phyloP scores from a whole-genome alignment of 1,284 basidiomycete species.

The Tranzscheliella williamsii region DNA sequence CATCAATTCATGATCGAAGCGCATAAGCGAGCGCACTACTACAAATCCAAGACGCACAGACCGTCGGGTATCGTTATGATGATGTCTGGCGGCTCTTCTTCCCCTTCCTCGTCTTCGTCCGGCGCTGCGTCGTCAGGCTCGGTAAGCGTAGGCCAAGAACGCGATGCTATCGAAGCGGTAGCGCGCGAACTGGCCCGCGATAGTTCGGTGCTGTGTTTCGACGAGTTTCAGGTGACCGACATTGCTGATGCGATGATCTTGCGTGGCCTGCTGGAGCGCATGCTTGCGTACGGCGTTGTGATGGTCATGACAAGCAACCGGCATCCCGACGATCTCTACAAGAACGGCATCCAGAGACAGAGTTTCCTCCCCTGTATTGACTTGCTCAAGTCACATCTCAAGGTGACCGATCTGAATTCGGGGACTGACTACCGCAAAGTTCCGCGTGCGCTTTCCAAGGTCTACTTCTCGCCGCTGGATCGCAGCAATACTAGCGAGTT shows the following conservation, averaged over 20 bases:
- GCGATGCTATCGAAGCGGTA: conserved; percentile 85
- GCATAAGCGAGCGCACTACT: conserved; percentile 84
- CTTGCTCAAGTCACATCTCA: conserved; percentile 81
- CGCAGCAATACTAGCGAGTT: conserved; percentile 72
- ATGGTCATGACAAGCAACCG: conserved; percentile 97
- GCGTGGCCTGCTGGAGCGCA: conserved; percentile 79
- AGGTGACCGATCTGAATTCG: conserved; percentile 88
- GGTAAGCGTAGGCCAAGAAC: conserved; percentile 58
- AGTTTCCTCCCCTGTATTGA: conserved; percentile 96
- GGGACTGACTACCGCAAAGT: conserved; percentile 73
- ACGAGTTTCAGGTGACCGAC: conserved; percentile 99
- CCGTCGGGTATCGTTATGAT: conserved; percentile 58
- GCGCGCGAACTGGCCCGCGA: conserved; percentile 81
- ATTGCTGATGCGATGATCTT: conserved; percentile 99
- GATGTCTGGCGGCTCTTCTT: conserved; percentile 21
- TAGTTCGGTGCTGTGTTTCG: conserved; percentile 79
- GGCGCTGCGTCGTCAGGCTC: conserved; percentile 3
- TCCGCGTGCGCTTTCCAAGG: conserved; percentile 71
- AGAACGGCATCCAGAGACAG: conserved; percentile 97
- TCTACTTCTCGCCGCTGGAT: conserved; percentile 82
- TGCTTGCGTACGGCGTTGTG: conserved; percentile 86
- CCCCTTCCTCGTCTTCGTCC: conserved; percentile 4
- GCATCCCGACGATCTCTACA: conserved; percentile 94
- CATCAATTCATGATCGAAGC: conserved; percentile 93
- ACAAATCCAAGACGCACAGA: conserved; percentile 54